phyloP scores from a whole-genome alignment of 345 rosid genomes.

The Bruguiera gymnorhiza region DNA sequence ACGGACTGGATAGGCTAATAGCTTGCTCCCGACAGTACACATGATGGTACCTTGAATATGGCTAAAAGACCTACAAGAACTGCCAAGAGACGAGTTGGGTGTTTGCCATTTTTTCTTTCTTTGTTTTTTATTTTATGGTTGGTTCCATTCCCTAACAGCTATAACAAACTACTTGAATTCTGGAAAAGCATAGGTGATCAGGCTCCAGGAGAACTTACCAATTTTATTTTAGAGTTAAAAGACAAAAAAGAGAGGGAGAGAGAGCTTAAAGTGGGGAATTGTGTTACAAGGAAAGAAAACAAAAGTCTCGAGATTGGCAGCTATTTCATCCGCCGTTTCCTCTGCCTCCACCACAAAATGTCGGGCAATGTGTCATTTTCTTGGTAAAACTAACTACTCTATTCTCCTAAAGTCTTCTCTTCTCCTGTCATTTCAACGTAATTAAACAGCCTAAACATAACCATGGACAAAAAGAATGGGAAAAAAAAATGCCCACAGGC shows the following conservation, averaged over 20 bases:
- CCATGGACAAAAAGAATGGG: background rate
- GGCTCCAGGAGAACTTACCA: too few relatives aligned
- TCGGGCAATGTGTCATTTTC: constrained; percentile 40
- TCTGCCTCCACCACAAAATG: constrained; percentile 41
- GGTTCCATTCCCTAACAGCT: constrained; percentile 3
- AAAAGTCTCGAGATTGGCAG: constrained; percentile 36
- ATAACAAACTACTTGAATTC: constrained; percentile 1
- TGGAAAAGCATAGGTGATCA: background rate
- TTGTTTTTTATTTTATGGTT: background rate
- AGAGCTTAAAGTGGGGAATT: constrained; percentile 14
- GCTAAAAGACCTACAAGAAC: constrained; percentile 1
- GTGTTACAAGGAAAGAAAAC: constrained; percentile 26
- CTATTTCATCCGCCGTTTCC: constrained; percentile 33
- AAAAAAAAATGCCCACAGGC: background rate
- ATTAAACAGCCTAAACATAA: background rate
- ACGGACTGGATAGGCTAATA: background rate
- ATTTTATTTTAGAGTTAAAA: too few relatives aligned
- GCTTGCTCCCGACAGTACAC: constrained; percentile 14
- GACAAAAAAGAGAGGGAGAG: background rate
- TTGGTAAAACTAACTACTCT: constrained; percentile 20
- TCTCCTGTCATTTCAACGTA: constrained; percentile 6
- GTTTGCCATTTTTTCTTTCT: background rate
- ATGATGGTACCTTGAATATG: constrained; percentile 19
- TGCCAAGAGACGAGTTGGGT: background rate
- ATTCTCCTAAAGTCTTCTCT: constrained; percentile 1